Base-by-base conservation (phyloP, 2,329 filamentous ascomycete species). In the Pseudonectria foliicola region DNA sequence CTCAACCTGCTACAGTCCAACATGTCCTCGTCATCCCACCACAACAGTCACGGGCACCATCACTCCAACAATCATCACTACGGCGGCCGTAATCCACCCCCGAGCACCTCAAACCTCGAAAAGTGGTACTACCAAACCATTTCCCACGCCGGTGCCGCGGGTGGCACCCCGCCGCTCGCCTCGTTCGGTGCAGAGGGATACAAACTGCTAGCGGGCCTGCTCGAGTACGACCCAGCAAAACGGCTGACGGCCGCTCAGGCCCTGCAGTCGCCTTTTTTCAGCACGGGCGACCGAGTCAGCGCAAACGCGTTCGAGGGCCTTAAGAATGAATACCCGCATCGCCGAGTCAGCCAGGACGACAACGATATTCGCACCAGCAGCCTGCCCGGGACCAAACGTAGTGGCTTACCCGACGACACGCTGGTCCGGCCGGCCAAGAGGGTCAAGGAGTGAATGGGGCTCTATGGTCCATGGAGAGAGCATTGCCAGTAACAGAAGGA, bases 311-410 rank as follows among this genome's bases (percentile, higher is more conserved):
- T 98, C 49, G 87, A 95, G 53, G 88, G 89, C 0, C 72, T 88
- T 34, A 86, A 87, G 61, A 79, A 79, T 43, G 86, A 92, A 53
- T 98, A 98, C 59, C 92, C 92, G 0, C 80, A 88, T 53, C 75
- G 92, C 7, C 77, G 90, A 31, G 89, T 98, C 27, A 95, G 84
- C 50, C 82, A 93, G 51, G 92, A 98, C 53, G 88, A 95, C 56
- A 94, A 95, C 50, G 92, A 96, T 60, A 95, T 96, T 37, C 73
- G 86, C n/a, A 89, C 85, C 1, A 81, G 82, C 28, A 94, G 87
- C 58, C 61, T 95, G 25, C 87, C 90, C 1, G 92, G 90, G 0
- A 95, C 89, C 0, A 96, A 96, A 66, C 71, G 89, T 40, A 90
- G 83, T 45, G 90, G 85, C 0, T 55, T 95, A 27, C 84, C 83